Percentiles rank a stretch among this genome's conserved stretches.
Evolutionary conservation across 768 basidiomycete species (phyloP).

Genomic region (Fomitopsis pulvina): DNA sequence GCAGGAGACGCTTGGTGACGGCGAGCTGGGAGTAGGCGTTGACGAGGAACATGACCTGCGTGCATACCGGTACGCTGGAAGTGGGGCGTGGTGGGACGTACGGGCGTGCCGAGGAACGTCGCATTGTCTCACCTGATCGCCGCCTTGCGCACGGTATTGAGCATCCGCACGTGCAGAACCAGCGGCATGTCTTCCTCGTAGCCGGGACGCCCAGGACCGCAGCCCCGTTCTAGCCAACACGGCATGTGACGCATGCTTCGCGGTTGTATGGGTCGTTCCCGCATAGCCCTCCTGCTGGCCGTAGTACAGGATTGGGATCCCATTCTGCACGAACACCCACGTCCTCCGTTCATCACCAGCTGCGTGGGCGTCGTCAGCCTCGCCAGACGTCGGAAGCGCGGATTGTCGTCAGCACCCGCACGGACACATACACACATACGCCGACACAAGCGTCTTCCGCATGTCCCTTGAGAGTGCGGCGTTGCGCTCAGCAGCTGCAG

Average conservation of each 20-base stretch:
- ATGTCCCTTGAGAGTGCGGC: slow-evolving; percentile 43
- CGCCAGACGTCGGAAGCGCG: slow-evolving; percentile 38
- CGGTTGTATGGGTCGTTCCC: slow-evolving; percentile 40
- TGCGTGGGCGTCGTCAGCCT: slow-evolving; percentile 10
- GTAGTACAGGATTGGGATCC: slow-evolving; percentile 46
- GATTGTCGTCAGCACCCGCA: slow-evolving; percentile 28
- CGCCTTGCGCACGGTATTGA: slow-evolving; percentile 48
- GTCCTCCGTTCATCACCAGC: slow-evolving; percentile 40
- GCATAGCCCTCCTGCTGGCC: slow-evolving; percentile 46
- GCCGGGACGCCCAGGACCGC: slow-evolving; percentile 22
- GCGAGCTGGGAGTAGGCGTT: slow-evolving; percentile 34
- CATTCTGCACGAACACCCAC: slow-evolving; percentile 44
- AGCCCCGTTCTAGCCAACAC: background rate
- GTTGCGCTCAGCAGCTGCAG: slow-evolving; percentile 41
- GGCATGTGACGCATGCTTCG: slow-evolving; percentile 33
- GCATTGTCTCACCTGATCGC: slow-evolving; percentile 28
- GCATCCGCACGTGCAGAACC: slow-evolving; percentile 35
- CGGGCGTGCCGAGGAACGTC: slow-evolving; percentile 42
- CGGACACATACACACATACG: background rate
- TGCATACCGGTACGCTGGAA: background rate
- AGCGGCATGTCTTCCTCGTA: slow-evolving; percentile 47
- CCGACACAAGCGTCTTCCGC: slow-evolving; percentile 23
- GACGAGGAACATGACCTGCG: slow-evolving; percentile 39
- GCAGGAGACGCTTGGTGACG: slow-evolving; percentile 49
- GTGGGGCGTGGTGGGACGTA: slow-evolving; percentile 34